These are phyloP conservation scores for Fusarium buharicum DNA, from an alignment of 2,329 filamentous ascomycete genomes.

Conservation along the genomic window DNA sequence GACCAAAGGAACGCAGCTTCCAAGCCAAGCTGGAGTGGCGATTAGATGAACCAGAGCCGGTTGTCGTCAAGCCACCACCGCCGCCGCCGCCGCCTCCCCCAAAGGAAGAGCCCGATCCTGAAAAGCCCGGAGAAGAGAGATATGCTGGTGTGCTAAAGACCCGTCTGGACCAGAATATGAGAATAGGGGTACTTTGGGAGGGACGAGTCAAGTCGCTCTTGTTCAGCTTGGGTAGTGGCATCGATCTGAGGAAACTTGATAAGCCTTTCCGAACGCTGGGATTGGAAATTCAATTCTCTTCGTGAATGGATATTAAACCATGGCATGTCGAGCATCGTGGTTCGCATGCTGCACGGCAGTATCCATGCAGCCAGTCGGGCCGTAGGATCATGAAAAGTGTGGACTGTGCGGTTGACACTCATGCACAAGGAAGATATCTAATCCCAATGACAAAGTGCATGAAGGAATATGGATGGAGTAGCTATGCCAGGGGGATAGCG, in stretches of 20 bases:
- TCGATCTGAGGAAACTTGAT: constrained; percentile 81
- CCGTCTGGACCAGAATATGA: constrained; percentile 86
- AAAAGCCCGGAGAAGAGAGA: constrained; percentile 64
- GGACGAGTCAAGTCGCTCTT: constrained; percentile 91
- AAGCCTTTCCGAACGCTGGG: constrained; percentile 81
- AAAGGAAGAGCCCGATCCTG: constrained; percentile 25
- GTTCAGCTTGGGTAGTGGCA: constrained; percentile 87
- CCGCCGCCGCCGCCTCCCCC: constrained; percentile 13
- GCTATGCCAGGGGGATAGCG: constrained; percentile 15
- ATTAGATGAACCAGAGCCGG: constrained; percentile 54
- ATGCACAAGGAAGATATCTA: constrained; percentile 3
- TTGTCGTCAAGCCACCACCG: constrained; percentile 18
- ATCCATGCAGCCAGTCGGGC: constrained; percentile 17
- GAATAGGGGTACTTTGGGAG: constrained; percentile 90
- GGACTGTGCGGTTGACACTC: constrained; percentile 17
- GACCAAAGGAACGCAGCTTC: constrained; percentile 57
- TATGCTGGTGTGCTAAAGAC: constrained; percentile 91
- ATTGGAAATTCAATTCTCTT: constrained; percentile 84
- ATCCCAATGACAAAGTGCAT: constrained; percentile 12
- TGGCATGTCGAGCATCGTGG: constrained; percentile 1
- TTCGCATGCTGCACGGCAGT: constrained; percentile 8
- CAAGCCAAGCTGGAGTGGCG: constrained; percentile 64
- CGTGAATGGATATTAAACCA: constrained; percentile 57
- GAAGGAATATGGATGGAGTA: not conserved
- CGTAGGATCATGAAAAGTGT: constrained; percentile 7